phyloP scores from a whole-genome alignment of 176 grass and related monocot species.

The Tuctoria greenei region DNA sequence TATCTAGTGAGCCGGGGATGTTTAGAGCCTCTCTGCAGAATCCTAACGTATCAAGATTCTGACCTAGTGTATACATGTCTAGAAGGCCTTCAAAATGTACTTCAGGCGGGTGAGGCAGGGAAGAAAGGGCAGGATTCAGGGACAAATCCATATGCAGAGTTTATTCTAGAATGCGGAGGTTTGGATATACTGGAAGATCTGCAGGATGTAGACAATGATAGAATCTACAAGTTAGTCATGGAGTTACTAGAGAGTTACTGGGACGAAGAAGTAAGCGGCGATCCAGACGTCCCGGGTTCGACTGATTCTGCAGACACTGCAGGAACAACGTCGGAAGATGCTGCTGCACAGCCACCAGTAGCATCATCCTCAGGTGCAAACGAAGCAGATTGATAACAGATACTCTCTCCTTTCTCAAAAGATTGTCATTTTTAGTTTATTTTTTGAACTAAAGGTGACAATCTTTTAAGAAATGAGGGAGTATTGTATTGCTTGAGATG shows the following conservation, averaged over 20 bases:
- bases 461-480: no score
- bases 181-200: constrained; percentile 67
- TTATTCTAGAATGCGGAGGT: constrained; percentile 74
- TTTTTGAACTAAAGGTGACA: no score
- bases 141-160: constrained; percentile 53
- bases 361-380: not conserved
- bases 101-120: constrained; percentile 51
- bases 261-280: constrained; percentile 64
- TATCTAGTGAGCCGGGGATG: constrained; percentile 76
- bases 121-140: constrained; percentile 39
- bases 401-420: no score
- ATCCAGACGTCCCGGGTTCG: not conserved
- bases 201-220: constrained; percentile 49
- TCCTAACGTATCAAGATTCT: constrained; percentile 52
- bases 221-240: constrained; percentile 55
- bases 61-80: constrained; percentile 56
- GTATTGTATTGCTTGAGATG: not conserved
- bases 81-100: constrained; percentile 70
- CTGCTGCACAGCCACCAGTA: not conserved
- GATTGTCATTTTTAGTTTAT: no score
- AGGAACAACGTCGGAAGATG: constrained; percentile 5
- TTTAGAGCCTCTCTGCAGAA: constrained; percentile 60
- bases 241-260: constrained; percentile 75
- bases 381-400: not conserved
- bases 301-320: constrained; percentile 9